Percentiles rank a stretch among this genome's conserved stretches.
These are phyloP conservation scores for Lojkania enalia DNA, from an alignment of 2,329 filamentous ascomycete genomes.

Conservation along the genomic window DNA sequence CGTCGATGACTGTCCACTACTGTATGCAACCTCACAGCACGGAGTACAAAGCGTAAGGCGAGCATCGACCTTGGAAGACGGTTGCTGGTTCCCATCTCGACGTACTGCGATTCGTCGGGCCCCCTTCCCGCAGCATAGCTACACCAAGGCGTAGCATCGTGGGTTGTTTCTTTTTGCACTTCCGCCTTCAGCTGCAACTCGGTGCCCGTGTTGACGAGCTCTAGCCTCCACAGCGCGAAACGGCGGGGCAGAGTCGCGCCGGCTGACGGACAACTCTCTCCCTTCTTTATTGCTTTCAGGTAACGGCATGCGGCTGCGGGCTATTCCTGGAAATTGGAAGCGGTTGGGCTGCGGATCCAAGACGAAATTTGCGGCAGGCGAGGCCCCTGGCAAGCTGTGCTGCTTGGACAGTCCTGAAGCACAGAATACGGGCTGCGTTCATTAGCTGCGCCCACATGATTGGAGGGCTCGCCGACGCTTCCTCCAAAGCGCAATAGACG, in stretches of 20 bases:
- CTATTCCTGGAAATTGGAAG: constrained; percentile 17
- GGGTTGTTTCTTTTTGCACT: neutral
- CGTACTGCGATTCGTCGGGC: too few species aligned
- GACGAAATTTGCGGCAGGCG: constrained; percentile 6
- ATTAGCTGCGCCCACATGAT: constrained; percentile 19
- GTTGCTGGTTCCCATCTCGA: too few species aligned
- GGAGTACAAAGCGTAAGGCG: too few species aligned
- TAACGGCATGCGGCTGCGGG: constrained; percentile 1
- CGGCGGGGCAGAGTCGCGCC: neutral
- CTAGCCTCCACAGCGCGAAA: neutral
- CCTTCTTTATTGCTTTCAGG: constrained; percentile 4
- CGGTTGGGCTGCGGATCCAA: constrained; percentile 4
- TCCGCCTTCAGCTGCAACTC: neutral
- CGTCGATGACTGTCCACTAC: too few species aligned
- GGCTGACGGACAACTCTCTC: neutral
- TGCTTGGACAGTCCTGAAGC: constrained; percentile 17
- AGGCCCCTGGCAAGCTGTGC: constrained; percentile 8
- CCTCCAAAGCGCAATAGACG: neutral
- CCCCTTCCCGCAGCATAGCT: too few species aligned
- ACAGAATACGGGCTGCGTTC: constrained; percentile 17
- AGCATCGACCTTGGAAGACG: too few species aligned
- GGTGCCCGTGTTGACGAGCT: neutral
- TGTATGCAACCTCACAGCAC: too few species aligned
- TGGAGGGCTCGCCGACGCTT: constrained; percentile 11
- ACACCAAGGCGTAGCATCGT: neutral